Percentiles rank a stretch among this genome's conserved stretches.
Conservation (phyloP, 2,329 filamentous ascomycete genomes). For the Verticillium isaacii region DNA sequence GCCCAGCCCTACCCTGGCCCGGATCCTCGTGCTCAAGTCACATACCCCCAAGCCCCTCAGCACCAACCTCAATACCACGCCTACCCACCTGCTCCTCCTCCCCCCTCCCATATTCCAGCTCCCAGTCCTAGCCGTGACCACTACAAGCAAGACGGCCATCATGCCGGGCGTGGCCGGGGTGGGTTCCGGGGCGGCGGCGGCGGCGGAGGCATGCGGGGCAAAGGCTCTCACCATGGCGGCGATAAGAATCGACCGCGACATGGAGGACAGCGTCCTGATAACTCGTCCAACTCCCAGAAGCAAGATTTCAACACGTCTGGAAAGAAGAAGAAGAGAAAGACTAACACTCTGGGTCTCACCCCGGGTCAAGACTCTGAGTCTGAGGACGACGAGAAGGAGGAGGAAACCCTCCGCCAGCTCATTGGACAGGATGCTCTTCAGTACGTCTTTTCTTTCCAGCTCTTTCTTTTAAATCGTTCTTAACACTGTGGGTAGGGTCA, state of each 20-base stretch:
- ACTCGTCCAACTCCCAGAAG: conserved; percentile 17
- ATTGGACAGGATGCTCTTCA: conserved; percentile 51
- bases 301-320: conserved; percentile 21
- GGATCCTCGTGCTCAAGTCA: conserved; percentile 29
- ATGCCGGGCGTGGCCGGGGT: conserved; percentile 21
- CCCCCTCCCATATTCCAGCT: conserved; percentile 18
- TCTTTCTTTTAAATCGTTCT: neutral
- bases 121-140: conserved; percentile 26
- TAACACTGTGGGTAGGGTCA: conserved; percentile 36
- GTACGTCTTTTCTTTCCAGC: conserved; percentile 31
- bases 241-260: conserved; percentile 26
- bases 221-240: conserved; percentile 31
- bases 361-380: conserved; percentile 59
- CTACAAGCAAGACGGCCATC: conserved; percentile 20
- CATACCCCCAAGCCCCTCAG: conserved; percentile 18
- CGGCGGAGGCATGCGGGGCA: conserved; percentile 20
- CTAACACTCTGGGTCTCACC: conserved; percentile 67
- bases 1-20: conserved; percentile 29
- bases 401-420: conserved; percentile 57
- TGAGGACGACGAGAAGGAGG: conserved; percentile 66
- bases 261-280: conserved; percentile 8
- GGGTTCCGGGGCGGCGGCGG: conserved; percentile 25
- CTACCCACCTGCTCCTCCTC: conserved; percentile 34
- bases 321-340: conserved; percentile 69
- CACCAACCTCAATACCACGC: conserved; percentile 21